Percentiles rank a stretch among this genome's conserved stretches.
Evolutionary conservation across 352 stramenopile genomes (phyloP).

Genomic region (Phytopythium helicoides): DNA sequence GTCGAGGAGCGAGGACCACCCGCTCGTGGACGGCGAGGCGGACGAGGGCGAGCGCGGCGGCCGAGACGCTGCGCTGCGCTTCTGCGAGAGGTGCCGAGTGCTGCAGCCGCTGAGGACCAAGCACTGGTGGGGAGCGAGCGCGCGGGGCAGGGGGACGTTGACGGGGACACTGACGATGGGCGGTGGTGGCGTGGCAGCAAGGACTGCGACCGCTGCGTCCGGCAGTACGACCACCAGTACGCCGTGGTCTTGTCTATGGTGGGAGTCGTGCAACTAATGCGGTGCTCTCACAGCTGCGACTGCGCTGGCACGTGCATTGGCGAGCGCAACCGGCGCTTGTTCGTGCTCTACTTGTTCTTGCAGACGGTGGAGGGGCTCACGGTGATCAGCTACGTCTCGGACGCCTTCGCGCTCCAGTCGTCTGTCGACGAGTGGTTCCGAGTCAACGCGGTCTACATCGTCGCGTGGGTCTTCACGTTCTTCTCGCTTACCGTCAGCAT

Average conservation of each 20-base stretch:
- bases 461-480: slow-evolving; percentile 58
- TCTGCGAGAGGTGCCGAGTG: slow-evolving; percentile 55
- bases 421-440: slow-evolving; percentile 71
- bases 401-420: slow-evolving; percentile 49
- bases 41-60: slow-evolving; percentile 31
- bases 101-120: slow-evolving; percentile 68
- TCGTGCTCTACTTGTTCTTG: slow-evolving; percentile 62
- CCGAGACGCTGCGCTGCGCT: slow-evolving; percentile 34
- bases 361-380: slow-evolving; percentile 49
- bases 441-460: slow-evolving; percentile 63
- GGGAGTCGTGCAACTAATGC: too few relatives aligned
- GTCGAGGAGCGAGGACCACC: slow-evolving; percentile 5
- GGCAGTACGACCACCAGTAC: slow-evolving; percentile 83
- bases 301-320: slow-evolving; percentile 77
- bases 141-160: too few relatives aligned
- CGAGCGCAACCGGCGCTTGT: slow-evolving; percentile 61
- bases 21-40: slow-evolving; percentile 9
- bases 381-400: slow-evolving; percentile 49
- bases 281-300: slow-evolving; percentile 47
- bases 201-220: slow-evolving; percentile 67
- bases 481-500: slow-evolving; percentile 58
- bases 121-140: slow-evolving; percentile 44
- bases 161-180: slow-evolving; percentile 1
- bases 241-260: too few relatives aligned
- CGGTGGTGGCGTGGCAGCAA: slow-evolving; percentile 41